Base-by-base conservation (phyloP, 805 yeast genomes). In the Zygoascus tannicola region DNA sequence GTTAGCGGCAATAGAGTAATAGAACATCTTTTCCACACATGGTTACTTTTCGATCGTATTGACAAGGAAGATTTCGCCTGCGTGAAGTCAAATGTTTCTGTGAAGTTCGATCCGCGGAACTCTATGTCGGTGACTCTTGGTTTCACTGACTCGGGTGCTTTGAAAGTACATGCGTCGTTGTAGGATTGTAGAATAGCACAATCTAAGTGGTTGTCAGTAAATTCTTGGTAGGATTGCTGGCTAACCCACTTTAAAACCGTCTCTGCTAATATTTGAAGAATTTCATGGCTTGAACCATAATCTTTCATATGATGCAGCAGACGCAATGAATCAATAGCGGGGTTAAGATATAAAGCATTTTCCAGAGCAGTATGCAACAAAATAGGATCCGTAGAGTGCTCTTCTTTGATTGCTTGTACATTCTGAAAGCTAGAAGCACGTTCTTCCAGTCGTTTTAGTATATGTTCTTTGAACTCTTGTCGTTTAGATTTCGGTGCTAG, bases 1-100 rank as follows among this genome's bases (percentile, higher is more conserved):
- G 53, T 49, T 16, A 64, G 33, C 2, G 69, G 69, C 32, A 62
- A 44, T 32, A 64, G 41, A 1, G 68, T 63, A 12, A 59, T 35
- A 14, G 60, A 44, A 45, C 69, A 65, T 23, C 69, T 52, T 21
- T 49, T 47, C 69, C 69, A 65, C 3, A 36, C 19, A 23, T 59
- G 62, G 16, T 48, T 52, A 22, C 48, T 50, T n/a, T 38, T 41
- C 0, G 67, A 61, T 22, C 32, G 19, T 16, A 37, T 16, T n/a
- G 22, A 18, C n/a, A 42, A 22, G 10, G 21, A 18, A 12, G 35
- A 30, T 12, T 26, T 26, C 12, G 30, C 30, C 12, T 8, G 10
- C 7, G 30, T 26, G 12, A 26, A 26, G 30, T 26, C 30, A 26
- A 26, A 26, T 12, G 30, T 26, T 12, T 26, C 30, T 26, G 7